Base-by-base conservation (phyloP, 306 rosid species). In the Pyrus communis region DNA sequence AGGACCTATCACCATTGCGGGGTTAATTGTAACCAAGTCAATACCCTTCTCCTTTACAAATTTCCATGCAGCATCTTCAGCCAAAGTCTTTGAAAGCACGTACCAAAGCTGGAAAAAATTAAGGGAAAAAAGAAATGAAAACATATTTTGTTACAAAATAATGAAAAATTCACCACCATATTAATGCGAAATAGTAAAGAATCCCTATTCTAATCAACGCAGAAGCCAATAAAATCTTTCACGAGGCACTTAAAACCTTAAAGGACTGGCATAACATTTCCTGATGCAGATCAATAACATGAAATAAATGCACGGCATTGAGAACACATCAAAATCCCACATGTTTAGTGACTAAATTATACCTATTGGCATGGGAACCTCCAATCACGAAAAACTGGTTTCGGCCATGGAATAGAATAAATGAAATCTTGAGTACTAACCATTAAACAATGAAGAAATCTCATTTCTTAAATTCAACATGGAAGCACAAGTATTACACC, bases 31-130 rank as follows among this genome's bases (percentile, higher is more conserved):
- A 82, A 93, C 89, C 91, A 91, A 77, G 84, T 93, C 97, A 76
- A 91, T 85, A 23, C 63, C 87, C 67, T 93, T 88, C 82, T 91
- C 91, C 28, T 85, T 88, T 9, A 43, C 93, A 79, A 93, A 91
- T 80, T 88, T 88, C 96, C 98, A 91, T 75, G 94, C 98, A 83
- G 89, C 88, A 11, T 86, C 94, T 86, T 93, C 98, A 35, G 97
- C 97, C 83, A 93, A 84, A 67, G 96, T 87, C 87, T 93, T 93
- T 60, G 96, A 86, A 77, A 91, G 90, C 40, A 43, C 28, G 73
- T 93, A 93, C 98, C 97, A 93, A 18, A 70, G 23, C 97, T 93
- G 85, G 65, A 82, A 73, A 35, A 67, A 69, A 59, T 55, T 9
- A 52, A 62, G 38, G 19, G 62, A 19, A 40, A 64, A 66, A 43